phyloP scores from a whole-genome alignment of 1,284 basidiomycete species.

The Salmacisia buchloeana region DNA sequence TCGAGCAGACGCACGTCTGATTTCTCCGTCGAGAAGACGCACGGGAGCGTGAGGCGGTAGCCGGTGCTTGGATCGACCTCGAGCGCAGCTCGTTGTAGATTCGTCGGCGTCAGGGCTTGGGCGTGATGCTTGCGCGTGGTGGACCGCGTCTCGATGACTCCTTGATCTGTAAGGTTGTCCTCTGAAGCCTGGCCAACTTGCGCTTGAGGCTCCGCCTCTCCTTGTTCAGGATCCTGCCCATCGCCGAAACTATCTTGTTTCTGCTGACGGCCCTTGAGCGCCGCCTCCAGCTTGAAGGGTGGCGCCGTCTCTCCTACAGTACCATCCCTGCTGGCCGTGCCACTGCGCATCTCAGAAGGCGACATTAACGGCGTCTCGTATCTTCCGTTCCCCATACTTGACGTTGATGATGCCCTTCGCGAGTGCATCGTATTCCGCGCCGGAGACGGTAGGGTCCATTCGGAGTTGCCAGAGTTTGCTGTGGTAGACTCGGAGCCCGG shows the following conservation, averaged over 20 bases:
- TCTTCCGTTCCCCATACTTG: neutral
- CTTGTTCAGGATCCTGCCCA: neutral
- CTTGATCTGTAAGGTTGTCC: constrained; percentile 12
- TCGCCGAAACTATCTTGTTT: no score
- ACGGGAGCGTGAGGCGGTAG: constrained; percentile 34
- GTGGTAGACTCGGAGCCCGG: no score
- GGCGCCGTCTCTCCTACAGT: no score
- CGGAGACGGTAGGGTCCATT: neutral
- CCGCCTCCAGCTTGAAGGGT: no score
- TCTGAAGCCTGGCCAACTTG: constrained; percentile 16
- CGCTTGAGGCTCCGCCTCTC: constrained; percentile 15
- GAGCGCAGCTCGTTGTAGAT: neutral
- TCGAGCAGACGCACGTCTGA: constrained; percentile 77
- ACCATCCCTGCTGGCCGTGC: neutral
- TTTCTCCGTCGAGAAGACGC: constrained; percentile 90
- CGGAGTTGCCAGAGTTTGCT: no score
- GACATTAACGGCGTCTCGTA: constrained; percentile 1
- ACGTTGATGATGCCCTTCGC: neutral
- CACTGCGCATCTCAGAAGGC: neutral
- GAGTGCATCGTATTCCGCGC: neutral
- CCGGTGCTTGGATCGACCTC: constrained; percentile 14
- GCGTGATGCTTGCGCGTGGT: constrained; percentile 13
- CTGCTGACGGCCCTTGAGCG: no score
- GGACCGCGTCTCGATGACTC: constrained; percentile 10
- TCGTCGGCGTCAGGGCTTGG: constrained; percentile 5